A percentile compares a stretch with the other conserved stretches of the same genome.
Conservation (phyloP, 495 filamentous ascomycete species). For the Neohortaea acidophila region DNA sequence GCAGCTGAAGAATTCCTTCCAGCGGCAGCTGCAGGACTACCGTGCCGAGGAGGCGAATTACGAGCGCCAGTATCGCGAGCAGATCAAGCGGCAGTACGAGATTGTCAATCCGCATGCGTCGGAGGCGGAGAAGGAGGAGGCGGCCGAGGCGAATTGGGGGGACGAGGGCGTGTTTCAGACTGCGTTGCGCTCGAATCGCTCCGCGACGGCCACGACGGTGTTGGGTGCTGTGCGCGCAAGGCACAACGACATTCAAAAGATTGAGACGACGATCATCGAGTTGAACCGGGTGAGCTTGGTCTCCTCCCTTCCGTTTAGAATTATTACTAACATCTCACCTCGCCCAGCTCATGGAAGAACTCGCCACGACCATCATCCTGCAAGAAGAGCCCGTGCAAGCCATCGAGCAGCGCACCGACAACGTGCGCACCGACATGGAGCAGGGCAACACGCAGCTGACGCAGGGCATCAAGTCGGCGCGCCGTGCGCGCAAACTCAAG, state of each 20-base stretch:
- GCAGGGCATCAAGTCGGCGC: constrained; percentile 43
- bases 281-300: too few relatives aligned
- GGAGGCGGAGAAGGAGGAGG: constrained; percentile 46
- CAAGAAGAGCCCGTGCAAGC: constrained; percentile 43
- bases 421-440: constrained; percentile 42
- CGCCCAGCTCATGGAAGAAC: constrained; percentile 51
- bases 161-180: constrained; percentile 64
- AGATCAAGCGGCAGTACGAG: constrained; percentile 56
- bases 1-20: constrained; percentile 48
- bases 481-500: constrained; percentile 47
- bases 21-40: constrained; percentile 46
- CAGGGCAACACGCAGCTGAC: constrained; percentile 45
- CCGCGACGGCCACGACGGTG: constrained; percentile 45
- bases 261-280: constrained; percentile 51
- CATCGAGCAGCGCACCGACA: constrained; percentile 39
- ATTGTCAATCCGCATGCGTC: constrained; percentile 62
- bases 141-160: constrained; percentile 51
- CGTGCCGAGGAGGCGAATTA: constrained; percentile 51
- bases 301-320: too few relatives aligned
- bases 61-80: constrained; percentile 48
- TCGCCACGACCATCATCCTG: constrained; percentile 47
- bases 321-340: too few relatives aligned
- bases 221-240: constrained; percentile 60
- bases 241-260: constrained; percentile 58
- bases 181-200: constrained; percentile 54